Evolutionary conservation across 2,329 filamentous ascomycete species (phyloP).

Genomic region (Ceratocystis cacaofunesta): DNA sequence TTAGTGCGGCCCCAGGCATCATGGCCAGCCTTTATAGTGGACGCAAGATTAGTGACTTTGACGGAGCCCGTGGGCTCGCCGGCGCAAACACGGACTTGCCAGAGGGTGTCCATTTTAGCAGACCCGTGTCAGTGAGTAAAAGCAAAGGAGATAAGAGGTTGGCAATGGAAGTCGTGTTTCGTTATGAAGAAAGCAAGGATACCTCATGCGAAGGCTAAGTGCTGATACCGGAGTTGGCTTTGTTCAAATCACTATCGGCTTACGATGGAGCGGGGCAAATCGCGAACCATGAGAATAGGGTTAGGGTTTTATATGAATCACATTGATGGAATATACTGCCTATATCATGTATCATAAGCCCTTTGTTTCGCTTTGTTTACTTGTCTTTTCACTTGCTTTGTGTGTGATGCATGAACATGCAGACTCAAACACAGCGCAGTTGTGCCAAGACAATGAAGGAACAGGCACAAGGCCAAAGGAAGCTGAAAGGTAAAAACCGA

Average conservation of each 20-base stretch:
- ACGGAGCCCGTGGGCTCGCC: slow-evolving; percentile 39
- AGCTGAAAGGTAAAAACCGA: not conserved
- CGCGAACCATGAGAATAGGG: not conserved
- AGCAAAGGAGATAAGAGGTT: no score
- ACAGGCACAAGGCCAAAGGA: not conserved
- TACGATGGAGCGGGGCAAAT: not conserved
- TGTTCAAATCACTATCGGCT: no score
- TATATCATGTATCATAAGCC: not conserved
- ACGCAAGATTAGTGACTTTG: slow-evolving; percentile 46
- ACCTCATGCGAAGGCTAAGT: no score
- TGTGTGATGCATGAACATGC: not conserved
- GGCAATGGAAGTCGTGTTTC: not conserved
- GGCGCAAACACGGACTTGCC: slow-evolving; percentile 27
- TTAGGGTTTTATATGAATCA: not conserved
- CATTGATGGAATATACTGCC: not conserved
- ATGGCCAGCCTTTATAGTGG: slow-evolving; percentile 39
- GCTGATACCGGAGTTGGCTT: no score
- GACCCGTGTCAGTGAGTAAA: no score
- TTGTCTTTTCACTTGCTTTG: no score
- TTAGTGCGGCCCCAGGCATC: slow-evolving; percentile 53
- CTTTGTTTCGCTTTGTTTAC: not conserved
- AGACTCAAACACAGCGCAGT: not conserved
- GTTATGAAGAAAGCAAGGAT: no score
- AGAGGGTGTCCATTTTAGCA: slow-evolving; percentile 19
- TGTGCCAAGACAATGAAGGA: not conserved